phyloP scores from a whole-genome alignment of 202 grass and related monocot genomes.

The Miscanthus sacchariflorus region DNA sequence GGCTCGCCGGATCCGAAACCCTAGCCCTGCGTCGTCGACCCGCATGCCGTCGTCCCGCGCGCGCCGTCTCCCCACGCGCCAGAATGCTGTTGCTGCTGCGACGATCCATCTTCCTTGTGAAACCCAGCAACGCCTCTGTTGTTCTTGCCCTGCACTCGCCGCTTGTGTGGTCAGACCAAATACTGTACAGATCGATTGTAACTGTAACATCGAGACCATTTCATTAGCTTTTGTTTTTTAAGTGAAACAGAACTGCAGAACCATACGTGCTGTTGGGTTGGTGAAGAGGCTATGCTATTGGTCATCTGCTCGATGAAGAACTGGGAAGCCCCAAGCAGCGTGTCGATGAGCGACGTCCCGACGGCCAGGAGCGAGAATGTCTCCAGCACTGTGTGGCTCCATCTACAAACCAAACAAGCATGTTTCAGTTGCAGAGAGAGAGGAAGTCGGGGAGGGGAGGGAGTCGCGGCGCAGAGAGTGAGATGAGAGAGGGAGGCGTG shows the following conservation, averaged over 20 bases:
- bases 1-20: too few species aligned
- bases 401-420: conserved; percentile 37
- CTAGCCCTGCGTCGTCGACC: too few species aligned
- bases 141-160: too few species aligned
- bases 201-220: neutral
- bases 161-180: neutral
- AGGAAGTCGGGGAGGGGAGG: too few species aligned
- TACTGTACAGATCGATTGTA: neutral
- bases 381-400: conserved; percentile 68
- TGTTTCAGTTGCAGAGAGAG: too few species aligned
- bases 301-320: conserved; percentile 87
- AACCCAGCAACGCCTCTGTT: too few species aligned
- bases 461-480: too few species aligned
- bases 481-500: too few species aligned
- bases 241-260: conserved; percentile 11
- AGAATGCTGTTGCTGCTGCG: too few species aligned
- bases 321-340: conserved; percentile 76
- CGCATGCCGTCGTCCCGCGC: too few species aligned
- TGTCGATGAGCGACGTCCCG: conserved; percentile 76
- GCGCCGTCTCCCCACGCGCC: too few species aligned
- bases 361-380: conserved; percentile 86
- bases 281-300: conserved; percentile 31
- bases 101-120: too few species aligned
- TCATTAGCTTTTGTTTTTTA: neutral
- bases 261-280: neutral